A percentile compares a stretch with the other conserved stretches of the same genome.
Evolutionary conservation across 1,284 basidiomycete genomes (phyloP).

Genomic region (Mycena citricolor): DNA sequence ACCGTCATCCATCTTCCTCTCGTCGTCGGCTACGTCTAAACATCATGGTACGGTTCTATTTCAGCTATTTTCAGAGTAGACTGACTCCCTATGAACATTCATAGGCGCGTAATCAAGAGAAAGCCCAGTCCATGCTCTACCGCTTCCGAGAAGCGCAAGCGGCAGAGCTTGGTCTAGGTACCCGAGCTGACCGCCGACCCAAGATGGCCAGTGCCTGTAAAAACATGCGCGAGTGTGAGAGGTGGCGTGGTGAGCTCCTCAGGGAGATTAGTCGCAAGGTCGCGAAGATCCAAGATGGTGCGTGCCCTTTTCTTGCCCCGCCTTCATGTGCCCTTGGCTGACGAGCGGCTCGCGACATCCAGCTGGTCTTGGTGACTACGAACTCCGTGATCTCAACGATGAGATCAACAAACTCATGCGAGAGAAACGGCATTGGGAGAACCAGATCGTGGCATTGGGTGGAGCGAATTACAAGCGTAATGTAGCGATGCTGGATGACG

Average conservation of each 20-base stretch:
- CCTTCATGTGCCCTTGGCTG: slow-evolving; percentile 2
- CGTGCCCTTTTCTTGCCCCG: slow-evolving; percentile 31
- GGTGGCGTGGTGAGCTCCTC: slow-evolving; percentile 94
- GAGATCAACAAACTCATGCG: slow-evolving; percentile 96
- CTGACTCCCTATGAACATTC: no score
- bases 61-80: no score
- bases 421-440: slow-evolving; percentile 97
- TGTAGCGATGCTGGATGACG: slow-evolving; percentile 89
- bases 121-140: slow-evolving; percentile 98
- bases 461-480: slow-evolving; percentile 96
- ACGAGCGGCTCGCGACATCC: no score
- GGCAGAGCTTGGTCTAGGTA: slow-evolving; percentile 88
- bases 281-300: slow-evolving; percentile 95
- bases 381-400: slow-evolving; percentile 95
- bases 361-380: slow-evolving; percentile 95
- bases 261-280: slow-evolving; percentile 96
- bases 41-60: no score
- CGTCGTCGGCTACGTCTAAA: no score
- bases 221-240: slow-evolving; percentile 89
- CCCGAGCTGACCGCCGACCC: slow-evolving; percentile 79
- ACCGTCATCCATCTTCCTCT: no score
- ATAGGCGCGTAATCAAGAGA: slow-evolving; percentile 95
- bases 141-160: slow-evolving; percentile 98
- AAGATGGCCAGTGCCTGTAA: slow-evolving; percentile 90
- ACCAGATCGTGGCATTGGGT: slow-evolving; percentile 91